Percentiles rank a stretch among this genome's conserved stretches.
Evolutionary conservation across 108 stramenopile species (phyloP).

Genomic region (Seminavis robusta): DNA sequence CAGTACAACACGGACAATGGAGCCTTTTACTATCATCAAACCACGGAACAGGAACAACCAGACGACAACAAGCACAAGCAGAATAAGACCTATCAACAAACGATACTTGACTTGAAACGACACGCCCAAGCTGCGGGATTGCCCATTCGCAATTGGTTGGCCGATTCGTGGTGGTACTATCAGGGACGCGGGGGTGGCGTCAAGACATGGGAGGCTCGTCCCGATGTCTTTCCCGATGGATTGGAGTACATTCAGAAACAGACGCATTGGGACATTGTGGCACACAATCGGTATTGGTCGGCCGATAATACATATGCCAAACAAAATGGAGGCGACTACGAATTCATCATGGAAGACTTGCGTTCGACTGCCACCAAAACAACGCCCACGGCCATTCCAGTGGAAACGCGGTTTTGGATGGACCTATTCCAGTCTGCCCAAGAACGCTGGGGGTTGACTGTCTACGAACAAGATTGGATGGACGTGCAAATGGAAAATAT

Average conservation of each 20-base stretch:
- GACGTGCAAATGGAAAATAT: conserved; percentile 24
- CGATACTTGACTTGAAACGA: conserved; percentile 14
- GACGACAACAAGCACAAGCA: no score
- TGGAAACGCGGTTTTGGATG: conserved; percentile 27
- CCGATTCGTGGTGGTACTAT: conserved; percentile 46
- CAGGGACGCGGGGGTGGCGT: conserved; percentile 23
- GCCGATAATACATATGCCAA: conserved; percentile 25
- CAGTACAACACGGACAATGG: conserved; percentile 41
- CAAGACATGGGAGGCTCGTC: conserved; percentile 27
- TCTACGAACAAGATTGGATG: conserved; percentile 60
- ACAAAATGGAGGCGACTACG: conserved; percentile 13
- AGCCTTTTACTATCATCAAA: conserved; percentile 39
- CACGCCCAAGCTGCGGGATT: conserved; percentile 1
- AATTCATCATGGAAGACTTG: conserved; percentile 21
- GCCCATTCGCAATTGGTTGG: conserved; percentile 22
- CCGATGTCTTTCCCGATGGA: conserved; percentile 35
- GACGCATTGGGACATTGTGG: conserved; percentile 10
- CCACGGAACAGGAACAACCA: no score
- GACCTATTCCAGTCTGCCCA: conserved; percentile 21
- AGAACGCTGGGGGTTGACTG: conserved; percentile 28
- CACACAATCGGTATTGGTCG: conserved; percentile 44
- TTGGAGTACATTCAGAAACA: conserved; percentile 2
- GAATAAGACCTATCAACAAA: conserved; percentile 14
- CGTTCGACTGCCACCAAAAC: no score
- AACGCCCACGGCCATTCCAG: conserved; percentile 13